Percentiles rank a stretch among this genome's conserved stretches.
phyloP scores from a whole-genome alignment of 129 eudicot species.

The Rutidosis leptorrhynchoides region DNA sequence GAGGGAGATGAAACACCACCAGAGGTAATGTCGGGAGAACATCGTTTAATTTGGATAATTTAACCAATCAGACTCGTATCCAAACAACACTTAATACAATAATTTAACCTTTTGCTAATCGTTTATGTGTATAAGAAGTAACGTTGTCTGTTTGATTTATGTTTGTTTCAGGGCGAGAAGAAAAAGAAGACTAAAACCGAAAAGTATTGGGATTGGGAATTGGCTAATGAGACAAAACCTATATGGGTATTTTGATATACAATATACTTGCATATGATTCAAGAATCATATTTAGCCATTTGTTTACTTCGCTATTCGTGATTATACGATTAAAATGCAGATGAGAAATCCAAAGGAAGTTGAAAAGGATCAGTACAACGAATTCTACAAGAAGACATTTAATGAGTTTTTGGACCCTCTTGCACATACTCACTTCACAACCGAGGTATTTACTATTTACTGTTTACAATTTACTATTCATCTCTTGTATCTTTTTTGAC shows the following conservation, averaged over 20 bases:
- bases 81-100: too few species aligned
- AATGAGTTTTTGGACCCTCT: slow-evolving; percentile 87
- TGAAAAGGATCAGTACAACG: slow-evolving; percentile 76
- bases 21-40: slow-evolving; percentile 68
- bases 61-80: neutral
- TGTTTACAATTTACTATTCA: neutral
- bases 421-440: slow-evolving; percentile 76
- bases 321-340: slow-evolving; percentile 40
- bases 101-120: too few species aligned
- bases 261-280: neutral
- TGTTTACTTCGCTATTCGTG: neutral
- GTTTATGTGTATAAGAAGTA: neutral
- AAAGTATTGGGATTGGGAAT: slow-evolving; percentile 98
- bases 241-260: slow-evolving; percentile 67
- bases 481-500: neutral
- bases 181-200: slow-evolving; percentile 88
- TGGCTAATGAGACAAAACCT: slow-evolving; percentile 92
- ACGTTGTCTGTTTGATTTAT: slow-evolving; percentile 10
- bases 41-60: too few species aligned
- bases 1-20: slow-evolving; percentile 82
- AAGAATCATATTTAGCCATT: neutral
- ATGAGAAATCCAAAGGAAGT: slow-evolving; percentile 88
- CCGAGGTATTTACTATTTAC: slow-evolving; percentile 56
- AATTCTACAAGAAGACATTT: slow-evolving; percentile 88
- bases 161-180: slow-evolving; percentile 60